Percentiles rank a stretch among this genome's conserved stretches.
Evolutionary conservation across 2,329 filamentous ascomycete species (phyloP).

Genomic region (Malbranchea zuffiana): DNA sequence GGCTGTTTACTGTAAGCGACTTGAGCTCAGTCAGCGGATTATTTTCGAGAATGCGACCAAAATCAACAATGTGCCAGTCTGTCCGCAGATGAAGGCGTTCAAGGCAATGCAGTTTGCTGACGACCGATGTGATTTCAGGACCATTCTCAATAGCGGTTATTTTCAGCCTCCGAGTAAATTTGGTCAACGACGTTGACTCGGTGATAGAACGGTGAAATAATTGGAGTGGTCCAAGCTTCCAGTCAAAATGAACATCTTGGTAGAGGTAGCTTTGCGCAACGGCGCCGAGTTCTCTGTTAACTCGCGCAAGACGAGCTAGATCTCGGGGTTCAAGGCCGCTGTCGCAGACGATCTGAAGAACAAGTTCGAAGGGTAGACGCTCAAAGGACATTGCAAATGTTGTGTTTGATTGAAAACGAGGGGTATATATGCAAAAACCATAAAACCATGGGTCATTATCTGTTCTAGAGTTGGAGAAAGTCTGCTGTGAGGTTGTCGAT

Average conservation of each 20-base stretch:
- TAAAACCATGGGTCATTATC: no score
- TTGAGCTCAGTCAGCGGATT: not conserved
- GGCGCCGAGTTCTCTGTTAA: not conserved
- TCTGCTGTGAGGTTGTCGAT: no score
- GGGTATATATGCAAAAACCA: no score
- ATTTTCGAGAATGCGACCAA: not conserved
- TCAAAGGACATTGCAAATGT: not conserved
- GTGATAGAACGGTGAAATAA: constrained; percentile 3
- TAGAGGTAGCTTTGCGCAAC: not conserved
- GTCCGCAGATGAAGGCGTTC: not conserved
- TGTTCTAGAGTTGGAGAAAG: no score
- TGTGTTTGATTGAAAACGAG: no score
- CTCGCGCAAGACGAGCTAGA: constrained; percentile 1
- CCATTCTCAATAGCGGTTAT: not conserved
- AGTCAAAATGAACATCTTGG: not conserved
- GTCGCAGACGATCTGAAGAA: constrained; percentile 1
- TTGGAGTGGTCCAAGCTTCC: not conserved
- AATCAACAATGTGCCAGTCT: not conserved
- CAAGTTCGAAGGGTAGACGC: constrained; percentile 1
- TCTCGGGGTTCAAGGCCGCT: not conserved
- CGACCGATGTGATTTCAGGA: not conserved
- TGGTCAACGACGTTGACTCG: not conserved
- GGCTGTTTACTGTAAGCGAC: not conserved
- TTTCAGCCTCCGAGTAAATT: not conserved
- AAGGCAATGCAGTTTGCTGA: not conserved